Evolutionary conservation across 2,329 filamentous ascomycete genomes (phyloP).

Genomic region (Cryphonectria parasitica): DNA sequence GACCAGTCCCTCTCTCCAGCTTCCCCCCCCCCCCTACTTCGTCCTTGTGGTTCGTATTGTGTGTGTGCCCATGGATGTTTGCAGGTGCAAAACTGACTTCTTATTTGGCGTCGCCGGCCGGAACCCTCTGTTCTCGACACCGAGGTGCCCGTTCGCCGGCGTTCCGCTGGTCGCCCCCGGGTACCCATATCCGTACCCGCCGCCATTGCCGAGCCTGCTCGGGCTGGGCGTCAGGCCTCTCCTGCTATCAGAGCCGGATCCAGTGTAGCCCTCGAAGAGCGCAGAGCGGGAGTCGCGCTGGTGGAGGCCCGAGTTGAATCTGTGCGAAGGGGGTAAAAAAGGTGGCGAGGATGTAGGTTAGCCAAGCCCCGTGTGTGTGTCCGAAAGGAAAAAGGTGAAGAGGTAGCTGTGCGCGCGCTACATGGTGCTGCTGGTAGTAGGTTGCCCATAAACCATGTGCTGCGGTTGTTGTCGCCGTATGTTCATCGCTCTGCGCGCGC

Average conservation of each 20-base stretch:
- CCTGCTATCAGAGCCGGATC: conserved; percentile 50
- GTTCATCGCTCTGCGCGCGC: too few relatives aligned
- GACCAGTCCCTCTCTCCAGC: not conserved
- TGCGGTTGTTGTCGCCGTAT: too few relatives aligned
- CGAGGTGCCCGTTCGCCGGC: conserved; percentile 33
- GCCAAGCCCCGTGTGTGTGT: not conserved
- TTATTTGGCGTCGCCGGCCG: conserved; percentile 73
- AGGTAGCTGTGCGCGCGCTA: not conserved
- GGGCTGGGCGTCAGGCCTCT: conserved; percentile 51
- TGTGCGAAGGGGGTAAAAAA: not conserved
- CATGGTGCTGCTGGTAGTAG: not conserved
- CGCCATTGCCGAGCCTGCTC: conserved; percentile 43
- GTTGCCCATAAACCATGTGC: not conserved
- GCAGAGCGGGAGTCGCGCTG: conserved; percentile 74
- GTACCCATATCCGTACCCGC: conserved; percentile 64
- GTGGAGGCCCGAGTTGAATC: conserved; percentile 62
- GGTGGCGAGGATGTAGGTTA: not conserved
- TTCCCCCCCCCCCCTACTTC: not conserved
- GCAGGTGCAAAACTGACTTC: conserved; percentile 50
- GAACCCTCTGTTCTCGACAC: conserved; percentile 49
- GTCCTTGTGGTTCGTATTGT: not conserved
- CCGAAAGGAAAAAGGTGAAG: not conserved
- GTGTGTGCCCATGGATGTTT: not conserved
- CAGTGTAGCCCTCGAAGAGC: conserved; percentile 76
- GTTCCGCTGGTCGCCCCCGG: conserved; percentile 39